Conservation (phyloP, 176 grass and related monocot genomes). For the Rhynchospora tenuis region DNA sequence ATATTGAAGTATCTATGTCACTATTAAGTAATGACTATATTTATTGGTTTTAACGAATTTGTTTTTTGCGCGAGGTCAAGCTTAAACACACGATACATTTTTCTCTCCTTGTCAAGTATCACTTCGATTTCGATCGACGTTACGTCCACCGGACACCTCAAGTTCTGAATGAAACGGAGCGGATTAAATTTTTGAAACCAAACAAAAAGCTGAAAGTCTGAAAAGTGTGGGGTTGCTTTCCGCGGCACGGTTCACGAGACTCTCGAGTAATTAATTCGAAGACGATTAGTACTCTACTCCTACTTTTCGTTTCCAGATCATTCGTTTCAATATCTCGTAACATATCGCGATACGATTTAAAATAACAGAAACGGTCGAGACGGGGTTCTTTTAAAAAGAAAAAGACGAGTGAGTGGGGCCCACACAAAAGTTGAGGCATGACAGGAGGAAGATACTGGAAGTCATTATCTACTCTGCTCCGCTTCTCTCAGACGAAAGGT, state of each 20-base stretch:
- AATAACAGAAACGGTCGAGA: not conserved
- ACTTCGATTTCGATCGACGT: too few relatives aligned
- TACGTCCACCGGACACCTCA: not conserved
- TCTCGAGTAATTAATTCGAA: not conserved
- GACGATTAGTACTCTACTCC: not conserved
- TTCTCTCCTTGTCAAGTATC: too few relatives aligned
- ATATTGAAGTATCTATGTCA: too few relatives aligned
- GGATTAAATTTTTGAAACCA: not conserved
- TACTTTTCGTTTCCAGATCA: not conserved
- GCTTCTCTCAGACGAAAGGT: too few relatives aligned
- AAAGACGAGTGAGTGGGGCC: not conserved
- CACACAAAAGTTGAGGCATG: not conserved
- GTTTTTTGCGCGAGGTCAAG: too few relatives aligned
- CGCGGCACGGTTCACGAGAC: not conserved
- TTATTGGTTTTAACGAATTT: too few relatives aligned
- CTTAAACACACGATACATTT: too few relatives aligned
- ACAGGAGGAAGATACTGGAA: not conserved
- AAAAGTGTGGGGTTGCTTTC: constrained; percentile 14
- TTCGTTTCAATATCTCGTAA: not conserved
- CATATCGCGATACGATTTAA: not conserved
- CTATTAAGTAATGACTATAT: too few relatives aligned
- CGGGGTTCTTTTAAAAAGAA: not conserved
- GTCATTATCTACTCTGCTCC: not conserved
- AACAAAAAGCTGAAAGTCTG: not conserved
- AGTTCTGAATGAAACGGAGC: not conserved